These are phyloP conservation scores for Fraxinus dipetala DNA, from an alignment of 305 asterid genomes.

Conservation along the genomic window DNA sequence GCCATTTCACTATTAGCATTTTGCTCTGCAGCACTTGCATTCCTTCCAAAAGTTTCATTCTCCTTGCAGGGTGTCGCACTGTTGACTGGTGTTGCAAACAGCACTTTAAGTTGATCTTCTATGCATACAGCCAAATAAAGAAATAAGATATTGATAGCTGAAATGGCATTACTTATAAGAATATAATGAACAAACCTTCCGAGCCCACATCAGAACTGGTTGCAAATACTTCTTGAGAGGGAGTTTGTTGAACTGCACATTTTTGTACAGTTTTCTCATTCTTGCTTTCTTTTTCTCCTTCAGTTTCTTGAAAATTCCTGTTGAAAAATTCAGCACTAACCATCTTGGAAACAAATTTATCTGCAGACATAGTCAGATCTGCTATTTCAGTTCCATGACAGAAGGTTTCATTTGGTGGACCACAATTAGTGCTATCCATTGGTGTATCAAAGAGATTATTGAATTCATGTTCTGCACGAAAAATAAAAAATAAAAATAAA, in stretches of 20 bases:
- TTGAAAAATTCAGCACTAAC: slow-evolving; percentile 14
- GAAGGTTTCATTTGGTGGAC: slow-evolving; percentile 20
- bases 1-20: slow-evolving; percentile 9
- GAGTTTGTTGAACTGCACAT: slow-evolving; percentile 5
- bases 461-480: slow-evolving; percentile 33
- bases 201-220: slow-evolving; percentile 8
- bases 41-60: slow-evolving; percentile 23
- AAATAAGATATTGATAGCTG: slow-evolving; percentile 16
- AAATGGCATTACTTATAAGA: slow-evolving; percentile 2
- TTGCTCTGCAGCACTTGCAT: slow-evolving; percentile 13
- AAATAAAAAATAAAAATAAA: background rate
- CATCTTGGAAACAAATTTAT: slow-evolving; percentile 10
- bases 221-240: slow-evolving; percentile 8
- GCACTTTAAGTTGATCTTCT: slow-evolving; percentile 35
- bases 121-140: slow-evolving; percentile 16
- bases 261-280: slow-evolving; percentile 2
- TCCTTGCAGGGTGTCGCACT: slow-evolving; percentile 10
- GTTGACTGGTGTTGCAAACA: slow-evolving; percentile 41
- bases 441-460: slow-evolving; percentile 27
- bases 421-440: slow-evolving; percentile 17
- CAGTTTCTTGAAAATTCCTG: slow-evolving; percentile 23
- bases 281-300: slow-evolving; percentile 24
- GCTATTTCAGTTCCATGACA: slow-evolving; percentile 28
- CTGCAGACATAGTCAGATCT: slow-evolving; percentile 17
- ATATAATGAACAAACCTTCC: slow-evolving; percentile 5